Evolutionary conservation across 208 protist species (phyloP).

Genomic region (Trypanosomatidae sp.): DNA sequence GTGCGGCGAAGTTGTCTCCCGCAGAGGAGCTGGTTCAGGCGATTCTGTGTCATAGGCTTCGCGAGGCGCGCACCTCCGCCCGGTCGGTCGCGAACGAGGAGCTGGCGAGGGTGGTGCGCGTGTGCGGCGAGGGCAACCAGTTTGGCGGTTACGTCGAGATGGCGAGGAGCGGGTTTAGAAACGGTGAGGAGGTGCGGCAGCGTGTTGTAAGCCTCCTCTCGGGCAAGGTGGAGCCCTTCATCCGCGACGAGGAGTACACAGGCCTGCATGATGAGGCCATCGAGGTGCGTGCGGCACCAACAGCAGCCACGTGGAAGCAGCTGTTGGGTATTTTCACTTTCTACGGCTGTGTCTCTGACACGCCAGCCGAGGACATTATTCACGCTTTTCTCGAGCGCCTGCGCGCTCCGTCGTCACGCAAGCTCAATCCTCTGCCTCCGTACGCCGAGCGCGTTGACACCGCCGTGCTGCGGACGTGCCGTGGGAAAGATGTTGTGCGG

Average conservation of each 20-base stretch:
- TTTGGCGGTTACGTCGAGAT: constrained; percentile 81
- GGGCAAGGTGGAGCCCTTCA: constrained; percentile 83
- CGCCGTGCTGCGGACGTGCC: constrained; percentile 35
- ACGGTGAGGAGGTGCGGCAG: constrained; percentile 55
- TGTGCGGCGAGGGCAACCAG: constrained; percentile 87
- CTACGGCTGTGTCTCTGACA: constrained; percentile 83
- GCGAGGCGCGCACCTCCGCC: constrained; percentile 55
- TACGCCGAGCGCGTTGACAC: constrained; percentile 64
- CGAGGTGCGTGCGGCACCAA: constrained; percentile 29
- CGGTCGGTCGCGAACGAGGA: constrained; percentile 46
- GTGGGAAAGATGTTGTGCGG: constrained; percentile 56
- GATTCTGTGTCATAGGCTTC: constrained; percentile 75
- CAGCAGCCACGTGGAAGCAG: constrained; percentile 89
- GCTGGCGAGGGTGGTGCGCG: constrained; percentile 65
- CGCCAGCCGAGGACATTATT: constrained; percentile 78
- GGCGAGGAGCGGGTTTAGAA: constrained; percentile 38
- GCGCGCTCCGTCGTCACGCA: constrained; percentile 39
- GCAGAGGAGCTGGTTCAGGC: constrained; percentile 71
- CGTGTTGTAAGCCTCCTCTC: constrained; percentile 81
- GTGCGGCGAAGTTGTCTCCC: constrained; percentile 11
- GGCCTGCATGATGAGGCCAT: constrained; percentile 9
- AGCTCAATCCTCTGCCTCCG: constrained; percentile 61
- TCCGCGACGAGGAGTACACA: constrained; percentile 61
- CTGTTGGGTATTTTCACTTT: constrained; percentile 87
- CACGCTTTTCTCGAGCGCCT: constrained; percentile 67